Conservation (phyloP, 2,329 filamentous ascomycete species). For the Fusarium haematococcum region DNA sequence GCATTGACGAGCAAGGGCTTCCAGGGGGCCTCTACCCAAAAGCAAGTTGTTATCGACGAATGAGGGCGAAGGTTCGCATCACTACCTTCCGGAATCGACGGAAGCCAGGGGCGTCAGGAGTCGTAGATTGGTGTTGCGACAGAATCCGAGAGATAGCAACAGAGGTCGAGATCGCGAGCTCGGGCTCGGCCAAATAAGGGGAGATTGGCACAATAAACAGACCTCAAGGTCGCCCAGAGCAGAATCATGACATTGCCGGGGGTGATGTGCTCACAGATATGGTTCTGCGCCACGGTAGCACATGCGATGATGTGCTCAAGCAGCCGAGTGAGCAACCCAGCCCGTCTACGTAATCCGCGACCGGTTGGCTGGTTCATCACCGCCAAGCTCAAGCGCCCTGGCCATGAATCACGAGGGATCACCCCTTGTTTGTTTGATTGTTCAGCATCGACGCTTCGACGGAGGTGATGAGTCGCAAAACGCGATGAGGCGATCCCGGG, state of each 20-base stretch:
- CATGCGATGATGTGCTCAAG: conserved; percentile 39
- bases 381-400: conserved; percentile 15
- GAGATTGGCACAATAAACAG: conserved; percentile 6
- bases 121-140: conserved; percentile 9
- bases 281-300: conserved; percentile 25
- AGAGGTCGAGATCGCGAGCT: conserved; percentile 14
- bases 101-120: conserved; percentile 10
- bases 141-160: conserved; percentile 12
- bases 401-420: conserved; percentile 3
- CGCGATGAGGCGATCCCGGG: conserved; percentile 12
- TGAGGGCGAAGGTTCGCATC: background rate
- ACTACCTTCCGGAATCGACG: conserved; percentile 7
- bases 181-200: background rate
- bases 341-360: conserved; percentile 17
- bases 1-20: background rate
- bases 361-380: background rate
- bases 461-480: conserved; percentile 10
- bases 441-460: conserved; percentile 5
- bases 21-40: background rate
- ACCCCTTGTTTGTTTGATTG: conserved; percentile 5
- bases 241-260: conserved; percentile 11
- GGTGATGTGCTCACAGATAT: conserved; percentile 28
- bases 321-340: conserved; percentile 32
- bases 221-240: conserved; percentile 5
- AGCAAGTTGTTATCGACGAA: background rate